Evolutionary conservation across 2,329 filamentous ascomycete species (phyloP), one percentile per base, ranked within the genome.

Genomic region (Fusarium sp.): DNA sequence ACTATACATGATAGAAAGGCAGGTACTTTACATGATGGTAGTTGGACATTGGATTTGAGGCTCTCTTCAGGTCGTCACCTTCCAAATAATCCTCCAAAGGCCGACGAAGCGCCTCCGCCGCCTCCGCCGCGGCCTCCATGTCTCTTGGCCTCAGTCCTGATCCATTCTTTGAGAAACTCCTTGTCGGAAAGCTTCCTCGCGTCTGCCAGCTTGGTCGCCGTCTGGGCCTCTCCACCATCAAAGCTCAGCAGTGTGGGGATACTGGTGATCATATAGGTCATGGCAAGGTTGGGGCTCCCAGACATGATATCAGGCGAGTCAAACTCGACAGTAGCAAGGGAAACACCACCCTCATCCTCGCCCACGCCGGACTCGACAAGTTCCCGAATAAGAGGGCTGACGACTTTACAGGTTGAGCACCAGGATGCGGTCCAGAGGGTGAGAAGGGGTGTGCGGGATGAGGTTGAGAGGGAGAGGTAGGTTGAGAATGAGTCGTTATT

Each of bases 391-490:
- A 87, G 76, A 4, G 87, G 87, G 4, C 79, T 78, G 23, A 89
- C 81, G 31, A 77, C 75, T 49, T 80, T 81, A 76, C 87, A 89
- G 14, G 85, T 84, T 4, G 82, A 77, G 75, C 87, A 89, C 79
- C 83, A 89, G 7, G 85, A 85, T 0, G 87, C 82, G 0, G 86
- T 87, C 87, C 87, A 90, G 40, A 89, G 79, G 1, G 86, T 88
- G 60, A 89, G 74, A n/a, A 89, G 83, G 2, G 87, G 87, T 3
- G 78, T 83, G 44, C 83, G 81, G 6, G 85, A 80, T 6, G 85
- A 85, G 2, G 84, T 82, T 3, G 85, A 86, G 56, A 87, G 79
- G n/a, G 84, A 80, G 61, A 87, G 81, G 77, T 87, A 85, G 16
- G 83, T 86, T 73, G 83, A 77, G 75, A 89, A 84, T 67, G 86